phyloP scores from a whole-genome alignment of 306 rosid genomes.

The Cicer pinnatifidum region DNA sequence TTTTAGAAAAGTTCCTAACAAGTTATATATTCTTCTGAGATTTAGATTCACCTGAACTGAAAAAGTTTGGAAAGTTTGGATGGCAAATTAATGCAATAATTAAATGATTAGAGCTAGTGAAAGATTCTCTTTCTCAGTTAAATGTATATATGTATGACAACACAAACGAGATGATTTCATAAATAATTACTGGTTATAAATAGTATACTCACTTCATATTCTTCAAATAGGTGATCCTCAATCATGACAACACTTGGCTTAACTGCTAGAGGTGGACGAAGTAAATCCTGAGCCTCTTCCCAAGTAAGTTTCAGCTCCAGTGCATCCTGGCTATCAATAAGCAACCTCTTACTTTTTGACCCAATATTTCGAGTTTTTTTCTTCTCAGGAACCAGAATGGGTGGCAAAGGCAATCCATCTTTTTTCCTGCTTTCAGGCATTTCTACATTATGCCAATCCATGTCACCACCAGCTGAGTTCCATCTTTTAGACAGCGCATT shows the following conservation, averaged over 20 bases:
- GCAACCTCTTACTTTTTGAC: constrained; percentile 91
- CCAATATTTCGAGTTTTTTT: constrained; percentile 90
- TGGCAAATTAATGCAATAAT: constrained; percentile 11
- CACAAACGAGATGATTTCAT: constrained; percentile 27
- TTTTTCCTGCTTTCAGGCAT: constrained; percentile 69
- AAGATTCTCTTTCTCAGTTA: background rate
- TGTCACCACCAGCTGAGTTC: constrained; percentile 69
- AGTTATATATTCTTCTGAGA: constrained; percentile 29
- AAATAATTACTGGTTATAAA: constrained; percentile 14
- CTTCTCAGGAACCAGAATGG: constrained; percentile 72
- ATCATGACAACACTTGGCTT: constrained; percentile 84
- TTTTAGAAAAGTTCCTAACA: constrained; percentile 20
- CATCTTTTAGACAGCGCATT: constrained; percentile 72
- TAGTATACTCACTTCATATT: constrained; percentile 79
- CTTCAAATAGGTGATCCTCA: constrained; percentile 94
- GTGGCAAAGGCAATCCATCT: constrained; percentile 73
- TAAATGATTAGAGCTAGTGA: constrained; percentile 1
- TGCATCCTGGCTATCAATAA: constrained; percentile 93
- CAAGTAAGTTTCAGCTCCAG: constrained; percentile 91
- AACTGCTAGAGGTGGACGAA: constrained; percentile 86
- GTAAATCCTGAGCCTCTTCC: constrained; percentile 98
- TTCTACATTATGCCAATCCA: constrained; percentile 76
- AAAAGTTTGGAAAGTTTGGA: background rate
- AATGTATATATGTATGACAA: background rate
- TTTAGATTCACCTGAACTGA: background rate